Evolutionary conservation across 805 yeast genomes (phyloP), one percentile per base, ranked within the genome.

Genomic region (Spathaspora gorwiae): DNA sequence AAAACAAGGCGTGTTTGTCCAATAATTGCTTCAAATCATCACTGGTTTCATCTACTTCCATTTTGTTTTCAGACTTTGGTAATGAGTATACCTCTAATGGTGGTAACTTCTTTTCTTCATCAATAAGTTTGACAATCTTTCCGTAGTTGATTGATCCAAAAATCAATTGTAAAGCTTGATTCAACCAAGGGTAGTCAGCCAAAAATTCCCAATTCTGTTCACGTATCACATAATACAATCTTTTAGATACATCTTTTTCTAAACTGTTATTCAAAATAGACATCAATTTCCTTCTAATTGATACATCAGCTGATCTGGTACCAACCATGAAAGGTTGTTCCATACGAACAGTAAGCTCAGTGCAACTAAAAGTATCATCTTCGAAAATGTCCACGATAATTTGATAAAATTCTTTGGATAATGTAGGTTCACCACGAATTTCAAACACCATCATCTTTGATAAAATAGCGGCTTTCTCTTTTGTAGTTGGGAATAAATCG

Each of bases 161-260:
- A 6, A 94, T 65, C 27, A 95, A 65, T 59, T 90, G 97, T 14
- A 88, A 71, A 0, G 96, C 98, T 62, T 92, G 98, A 60, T 89
- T 89, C 49, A 92, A 66, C 99, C 99, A 94, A 36, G 90, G 87
- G 55, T 86, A 87, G 53, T 94, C 99, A 0, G 95, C 90, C 34
- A 94, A 69, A 52, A 79, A 85, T 60, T 94, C 99, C 99, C 99
- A 94, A 57, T 89, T 92, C 61, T 94, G 99, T 56, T 94, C 98
- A 34, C 92, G 72, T n/a, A 95, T 78, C 7, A 92, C 84, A 54
- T 95, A 95, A 51, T 84, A 81, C 32, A 94, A 69, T 47, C 99
- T 75, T 61, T 87, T 89, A 53, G 79, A 78, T 24, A 90, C 75
- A 52, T 87, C 90, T 42, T 72, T 76, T 49, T 90, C 97, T 49